These are phyloP conservation scores for Tylopilus rubrobrunneus DNA, from an alignment of 768 basidiomycete genomes.

Conservation along the genomic window DNA sequence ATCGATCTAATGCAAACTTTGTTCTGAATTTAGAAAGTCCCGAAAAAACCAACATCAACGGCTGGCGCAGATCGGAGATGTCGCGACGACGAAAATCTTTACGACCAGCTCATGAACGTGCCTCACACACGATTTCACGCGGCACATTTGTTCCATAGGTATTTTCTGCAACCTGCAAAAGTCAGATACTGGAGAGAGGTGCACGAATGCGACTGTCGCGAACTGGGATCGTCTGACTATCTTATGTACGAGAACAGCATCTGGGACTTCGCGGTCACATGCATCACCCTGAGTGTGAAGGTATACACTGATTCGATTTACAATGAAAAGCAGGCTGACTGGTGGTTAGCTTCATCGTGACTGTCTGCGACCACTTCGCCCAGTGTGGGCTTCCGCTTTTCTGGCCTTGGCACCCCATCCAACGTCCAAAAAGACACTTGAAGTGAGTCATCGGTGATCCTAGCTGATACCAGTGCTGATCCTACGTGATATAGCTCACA, in stretches of 20 bases:
- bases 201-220: background rate
- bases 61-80: background rate
- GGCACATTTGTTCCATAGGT: constrained; percentile 55
- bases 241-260: constrained; percentile 30
- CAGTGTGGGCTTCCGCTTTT: constrained; percentile 51
- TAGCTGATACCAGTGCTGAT: background rate
- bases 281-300: constrained; percentile 60
- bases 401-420: constrained; percentile 45
- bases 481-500: constrained; percentile 35
- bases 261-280: constrained; percentile 60
- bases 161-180: constrained; percentile 40
- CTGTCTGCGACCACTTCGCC: constrained; percentile 50
- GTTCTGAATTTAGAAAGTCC: constrained; percentile 4
- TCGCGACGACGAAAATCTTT: constrained; percentile 25
- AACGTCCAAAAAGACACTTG: constrained; percentile 46
- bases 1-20: background rate
- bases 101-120: constrained; percentile 51
- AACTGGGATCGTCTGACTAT: background rate
- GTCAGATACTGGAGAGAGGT: constrained; percentile 9
- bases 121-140: constrained; percentile 66
- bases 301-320: constrained; percentile 26
- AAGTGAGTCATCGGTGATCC: constrained; percentile 36
- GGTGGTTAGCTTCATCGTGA: constrained; percentile 56
- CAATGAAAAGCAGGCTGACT: background rate
- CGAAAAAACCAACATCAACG: background rate